These are phyloP conservation scores for Diaporthe destruens DNA, from an alignment of 2,329 filamentous ascomycete genomes.

Conservation along the genomic window DNA sequence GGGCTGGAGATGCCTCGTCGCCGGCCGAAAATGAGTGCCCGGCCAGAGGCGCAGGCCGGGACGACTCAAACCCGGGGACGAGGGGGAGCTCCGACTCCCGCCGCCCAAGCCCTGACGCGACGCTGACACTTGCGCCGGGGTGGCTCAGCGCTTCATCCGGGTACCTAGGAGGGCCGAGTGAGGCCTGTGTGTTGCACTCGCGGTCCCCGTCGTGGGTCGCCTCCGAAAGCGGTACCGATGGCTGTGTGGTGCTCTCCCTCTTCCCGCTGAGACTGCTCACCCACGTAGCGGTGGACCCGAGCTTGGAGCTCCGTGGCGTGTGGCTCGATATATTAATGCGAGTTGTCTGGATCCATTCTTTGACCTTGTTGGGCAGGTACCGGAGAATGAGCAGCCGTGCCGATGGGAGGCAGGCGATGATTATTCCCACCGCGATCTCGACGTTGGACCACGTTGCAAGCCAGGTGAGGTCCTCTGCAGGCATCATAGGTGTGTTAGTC, in stretches of 20 bases:
- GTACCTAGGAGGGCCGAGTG: background rate
- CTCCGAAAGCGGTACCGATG: background rate
- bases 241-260: conserved; percentile 15
- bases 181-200: background rate
- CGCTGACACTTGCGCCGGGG: background rate
- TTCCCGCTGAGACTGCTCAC: conserved; percentile 22
- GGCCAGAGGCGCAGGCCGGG: background rate
- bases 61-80: background rate
- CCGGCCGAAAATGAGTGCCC: background rate
- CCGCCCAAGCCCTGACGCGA: background rate
- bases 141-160: too few relatives aligned
- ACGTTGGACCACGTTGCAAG: conserved; percentile 22
- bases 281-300: conserved; percentile 6
- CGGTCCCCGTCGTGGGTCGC: background rate
- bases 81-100: conserved; percentile 14
- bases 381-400: conserved; percentile 24
- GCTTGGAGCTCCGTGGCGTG: conserved; percentile 1
- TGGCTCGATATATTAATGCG: background rate
- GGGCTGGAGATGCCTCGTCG: background rate
- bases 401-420: conserved; percentile 35
- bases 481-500: background rate
- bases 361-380: background rate
- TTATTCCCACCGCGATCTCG: conserved; percentile 36
- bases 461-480: conserved; percentile 19
- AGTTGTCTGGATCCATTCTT: background rate